Percentiles rank a stretch among this genome's conserved stretches.
phyloP scores from a whole-genome alignment of 2,329 filamentous ascomycete genomes.

The Fusarium fujikuroi region DNA sequence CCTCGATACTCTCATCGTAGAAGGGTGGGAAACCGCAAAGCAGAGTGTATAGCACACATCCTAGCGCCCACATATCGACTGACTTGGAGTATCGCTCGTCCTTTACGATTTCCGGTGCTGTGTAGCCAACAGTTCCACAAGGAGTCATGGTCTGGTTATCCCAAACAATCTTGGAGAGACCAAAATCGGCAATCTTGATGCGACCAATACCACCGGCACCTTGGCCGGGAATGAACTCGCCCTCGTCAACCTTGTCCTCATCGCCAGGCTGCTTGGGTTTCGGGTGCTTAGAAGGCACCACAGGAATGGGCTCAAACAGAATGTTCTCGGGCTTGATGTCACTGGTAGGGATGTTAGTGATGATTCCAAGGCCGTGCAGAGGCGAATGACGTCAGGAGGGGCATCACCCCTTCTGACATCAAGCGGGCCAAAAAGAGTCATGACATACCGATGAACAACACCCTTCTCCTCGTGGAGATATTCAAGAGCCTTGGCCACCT shows the following conservation, averaged over 20 bases:
- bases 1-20: slow-evolving; percentile 97
- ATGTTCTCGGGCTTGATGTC: slow-evolving; percentile 99
- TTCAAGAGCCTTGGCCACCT: slow-evolving; percentile 93
- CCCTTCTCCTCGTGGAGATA: slow-evolving; percentile 95
- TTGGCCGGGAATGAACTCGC: slow-evolving; percentile 84
- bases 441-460: slow-evolving; percentile 90
- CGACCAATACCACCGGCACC: slow-evolving; percentile 90
- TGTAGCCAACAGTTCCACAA: slow-evolving; percentile 98
- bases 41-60: slow-evolving; percentile 95
- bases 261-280: slow-evolving; percentile 88
- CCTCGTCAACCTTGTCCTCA: slow-evolving; percentile 97
- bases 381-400: slow-evolving; percentile 46
- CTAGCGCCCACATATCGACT: slow-evolving; percentile 99
- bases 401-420: slow-evolving; percentile 30
- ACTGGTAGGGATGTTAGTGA: slow-evolving; percentile 58
- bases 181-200: slow-evolving; percentile 99
- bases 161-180: slow-evolving; percentile 97
- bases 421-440: neutral
- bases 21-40: slow-evolving; percentile 98
- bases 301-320: slow-evolving; percentile 87
- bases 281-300: slow-evolving; percentile 81
- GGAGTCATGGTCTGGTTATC: slow-evolving; percentile 98
- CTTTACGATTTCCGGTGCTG: slow-evolving; percentile 97
- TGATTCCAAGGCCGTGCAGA: slow-evolving; percentile 30
- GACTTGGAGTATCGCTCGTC: slow-evolving; percentile 99